phyloP scores from a whole-genome alignment of 225 moss, liverwort and hornwort species.

The Lunularia cruciata region DNA sequence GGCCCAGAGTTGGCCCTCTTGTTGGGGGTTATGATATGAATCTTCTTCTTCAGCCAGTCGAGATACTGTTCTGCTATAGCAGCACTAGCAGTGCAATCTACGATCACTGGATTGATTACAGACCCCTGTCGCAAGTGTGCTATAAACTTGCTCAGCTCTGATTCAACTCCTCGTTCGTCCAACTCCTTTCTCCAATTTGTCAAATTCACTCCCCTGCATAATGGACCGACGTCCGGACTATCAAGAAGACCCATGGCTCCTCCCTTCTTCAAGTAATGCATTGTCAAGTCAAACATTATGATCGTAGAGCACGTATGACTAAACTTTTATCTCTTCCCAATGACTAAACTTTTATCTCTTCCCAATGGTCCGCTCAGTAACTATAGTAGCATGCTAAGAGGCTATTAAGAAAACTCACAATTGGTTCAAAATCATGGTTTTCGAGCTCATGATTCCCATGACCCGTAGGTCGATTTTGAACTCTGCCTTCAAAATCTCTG shows the following conservation, averaged over 20 bases:
- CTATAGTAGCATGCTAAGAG: too few species aligned
- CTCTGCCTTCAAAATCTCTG: constrained; percentile 58
- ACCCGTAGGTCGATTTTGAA: constrained; percentile 87
- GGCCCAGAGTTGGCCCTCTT: constrained; percentile 93
- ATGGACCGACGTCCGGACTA: background rate
- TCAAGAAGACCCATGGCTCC: too few species aligned
- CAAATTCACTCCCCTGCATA: constrained; percentile 70
- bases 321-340: too few species aligned
- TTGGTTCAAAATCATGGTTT: constrained; percentile 73
- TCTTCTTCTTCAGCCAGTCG: constrained; percentile 77
- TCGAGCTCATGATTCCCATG: constrained; percentile 77
- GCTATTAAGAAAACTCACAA: too few species aligned
- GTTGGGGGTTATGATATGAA: constrained; percentile 93
- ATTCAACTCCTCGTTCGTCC: constrained; percentile 57
- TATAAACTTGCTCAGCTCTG: constrained; percentile 74
- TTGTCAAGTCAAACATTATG: too few species aligned
- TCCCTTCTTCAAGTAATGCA: too few species aligned
- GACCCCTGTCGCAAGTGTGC: constrained; percentile 55
- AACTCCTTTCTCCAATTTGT: constrained; percentile 75
- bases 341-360: too few species aligned
- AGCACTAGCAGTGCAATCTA: constrained; percentile 93
- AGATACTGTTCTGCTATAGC: constrained; percentile 72
- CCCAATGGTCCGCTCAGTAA: too few species aligned
- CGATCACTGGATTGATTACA: constrained; percentile 62
- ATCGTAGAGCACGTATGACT: too few species aligned